A percentile compares a stretch with the other conserved stretches of the same genome.
Evolutionary conservation across 768 basidiomycete species (phyloP).

Genomic region (Lenzites betulinus): DNA sequence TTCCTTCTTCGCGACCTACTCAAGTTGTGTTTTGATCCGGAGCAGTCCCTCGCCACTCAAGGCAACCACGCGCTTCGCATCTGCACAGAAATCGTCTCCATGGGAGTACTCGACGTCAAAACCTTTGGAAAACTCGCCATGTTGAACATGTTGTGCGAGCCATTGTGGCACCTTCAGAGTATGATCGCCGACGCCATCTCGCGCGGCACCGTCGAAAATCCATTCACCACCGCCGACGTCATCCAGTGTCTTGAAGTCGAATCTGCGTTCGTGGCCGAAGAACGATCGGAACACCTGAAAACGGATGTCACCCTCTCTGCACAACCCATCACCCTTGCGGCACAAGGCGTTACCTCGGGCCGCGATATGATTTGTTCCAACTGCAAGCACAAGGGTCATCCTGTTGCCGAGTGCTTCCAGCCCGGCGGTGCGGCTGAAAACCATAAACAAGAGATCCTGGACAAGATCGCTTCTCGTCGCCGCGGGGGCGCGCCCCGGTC

Average conservation of each 20-base stretch:
- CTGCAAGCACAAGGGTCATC: too few species aligned
- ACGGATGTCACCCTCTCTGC: neutral
- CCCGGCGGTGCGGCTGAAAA: neutral
- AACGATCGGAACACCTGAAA: neutral
- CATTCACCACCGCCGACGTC: neutral
- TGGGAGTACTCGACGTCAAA: neutral
- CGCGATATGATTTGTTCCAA: neutral
- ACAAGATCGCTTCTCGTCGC: neutral
- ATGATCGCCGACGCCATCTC: neutral
- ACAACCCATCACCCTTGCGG: too few species aligned
- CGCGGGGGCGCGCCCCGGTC: too few species aligned
- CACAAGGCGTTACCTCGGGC: rapidly evolving
- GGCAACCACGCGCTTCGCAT: neutral
- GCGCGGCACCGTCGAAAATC: neutral
- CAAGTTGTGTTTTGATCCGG: too few species aligned
- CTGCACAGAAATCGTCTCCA: neutral
- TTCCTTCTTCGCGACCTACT: conserved; percentile 5
- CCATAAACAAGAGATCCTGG: neutral
- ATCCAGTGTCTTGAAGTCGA: neutral
- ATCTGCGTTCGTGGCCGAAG: too few species aligned
- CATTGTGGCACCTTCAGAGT: neutral
- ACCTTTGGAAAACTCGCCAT: neutral
- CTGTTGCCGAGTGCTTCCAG: neutral
- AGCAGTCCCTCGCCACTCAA: neutral
- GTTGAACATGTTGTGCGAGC: neutral